Percentiles rank a stretch among this genome's conserved stretches.
Evolutionary conservation across 305 asterid genomes (phyloP).

Genomic region (Fraxinus nigra): DNA sequence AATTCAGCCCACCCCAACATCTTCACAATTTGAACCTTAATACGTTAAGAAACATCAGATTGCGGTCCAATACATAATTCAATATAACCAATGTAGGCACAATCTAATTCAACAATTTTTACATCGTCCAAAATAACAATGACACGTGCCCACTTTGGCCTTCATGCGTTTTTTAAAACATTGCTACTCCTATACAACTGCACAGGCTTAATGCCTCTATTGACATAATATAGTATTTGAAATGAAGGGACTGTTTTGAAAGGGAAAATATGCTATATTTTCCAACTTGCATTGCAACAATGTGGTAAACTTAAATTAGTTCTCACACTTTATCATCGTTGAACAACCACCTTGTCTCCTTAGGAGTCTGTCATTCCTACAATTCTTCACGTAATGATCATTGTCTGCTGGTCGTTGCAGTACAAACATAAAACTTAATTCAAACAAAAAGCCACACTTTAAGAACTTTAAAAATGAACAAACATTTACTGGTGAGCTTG

Average conservation of each 20-base stretch:
- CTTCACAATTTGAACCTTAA: background rate
- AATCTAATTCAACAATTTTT: background rate
- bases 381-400: constrained; percentile 91
- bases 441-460: background rate
- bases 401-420: constrained; percentile 96
- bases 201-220: background rate
- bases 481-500: constrained; percentile 93
- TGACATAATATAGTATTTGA: background rate
- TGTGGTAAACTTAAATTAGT: background rate
- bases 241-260: background rate
- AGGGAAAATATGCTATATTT: background rate
- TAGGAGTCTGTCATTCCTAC: constrained; percentile 89
- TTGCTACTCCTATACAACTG: background rate
- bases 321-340: constrained; percentile 88
- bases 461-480: constrained; percentile 6
- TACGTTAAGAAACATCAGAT: background rate
- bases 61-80: background rate
- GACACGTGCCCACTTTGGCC: background rate
- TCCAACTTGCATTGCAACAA: background rate
- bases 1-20: too few species aligned
- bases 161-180: background rate
- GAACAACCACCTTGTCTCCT: constrained; percentile 99
- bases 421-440: constrained; percentile 17
- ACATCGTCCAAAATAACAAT: background rate
- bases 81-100: background rate